phyloP scores from a whole-genome alignment of 129 eudicot genomes.

The Flaveria trinervia region DNA sequence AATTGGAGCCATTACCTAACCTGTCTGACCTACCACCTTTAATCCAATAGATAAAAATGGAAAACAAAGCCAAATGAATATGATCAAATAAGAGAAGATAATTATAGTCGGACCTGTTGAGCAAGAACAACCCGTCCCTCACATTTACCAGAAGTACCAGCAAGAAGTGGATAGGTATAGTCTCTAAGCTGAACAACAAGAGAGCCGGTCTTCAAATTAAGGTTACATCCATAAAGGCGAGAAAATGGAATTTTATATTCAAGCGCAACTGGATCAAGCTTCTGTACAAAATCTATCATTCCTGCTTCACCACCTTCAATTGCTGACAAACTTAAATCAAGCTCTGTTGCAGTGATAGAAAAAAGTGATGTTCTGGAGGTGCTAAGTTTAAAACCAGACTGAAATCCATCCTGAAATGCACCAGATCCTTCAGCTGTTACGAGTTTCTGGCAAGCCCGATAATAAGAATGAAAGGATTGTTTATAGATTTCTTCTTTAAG shows the following conservation, averaged over 20 bases:
- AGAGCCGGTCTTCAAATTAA: constrained; percentile 66
- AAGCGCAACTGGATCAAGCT: constrained; percentile 84
- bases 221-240: constrained; percentile 77
- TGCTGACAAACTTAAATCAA: constrained; percentile 69
- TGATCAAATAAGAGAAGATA: constrained; percentile 11
- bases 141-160: constrained; percentile 84
- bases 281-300: constrained; percentile 83
- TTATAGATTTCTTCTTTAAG: constrained; percentile 75
- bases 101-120: constrained; percentile 71
- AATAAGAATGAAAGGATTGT: constrained; percentile 83
- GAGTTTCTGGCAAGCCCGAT: constrained; percentile 76
- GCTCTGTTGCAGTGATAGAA: constrained; percentile 74
- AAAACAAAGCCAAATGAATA: neutral
- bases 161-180: constrained; percentile 78
- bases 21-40: neutral
- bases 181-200: constrained; percentile 81
- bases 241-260: constrained; percentile 86
- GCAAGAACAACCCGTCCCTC: constrained; percentile 92
- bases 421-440: constrained; percentile 81
- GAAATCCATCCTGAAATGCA: constrained; percentile 81
- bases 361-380: constrained; percentile 74
- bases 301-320: constrained; percentile 96
- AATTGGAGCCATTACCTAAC: neutral
- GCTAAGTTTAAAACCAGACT: constrained; percentile 87
- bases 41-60: neutral